Conservation (phyloP, 192 early-diverging fungal species). For the Gaertneriomyces sp. region DNA sequence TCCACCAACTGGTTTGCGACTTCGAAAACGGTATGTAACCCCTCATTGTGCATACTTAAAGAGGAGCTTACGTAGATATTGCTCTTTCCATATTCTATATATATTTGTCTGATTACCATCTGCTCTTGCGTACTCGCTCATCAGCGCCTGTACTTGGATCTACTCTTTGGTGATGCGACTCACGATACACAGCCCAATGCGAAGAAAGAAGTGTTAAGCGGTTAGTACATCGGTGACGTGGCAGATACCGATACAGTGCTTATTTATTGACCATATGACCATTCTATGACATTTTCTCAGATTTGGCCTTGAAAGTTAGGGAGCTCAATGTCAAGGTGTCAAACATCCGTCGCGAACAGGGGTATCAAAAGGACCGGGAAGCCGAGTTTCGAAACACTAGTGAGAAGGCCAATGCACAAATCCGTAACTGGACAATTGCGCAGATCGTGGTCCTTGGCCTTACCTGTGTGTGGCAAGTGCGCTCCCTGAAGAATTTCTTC, state of each 20-base stretch:
- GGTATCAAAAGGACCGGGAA: constrained; percentile 87
- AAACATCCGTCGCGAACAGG: constrained; percentile 84
- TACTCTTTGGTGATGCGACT: constrained; percentile 64
- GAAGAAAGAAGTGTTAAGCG: constrained; percentile 41
- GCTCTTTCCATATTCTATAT: not conserved
- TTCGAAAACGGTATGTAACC: constrained; percentile 1
- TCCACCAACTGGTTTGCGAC: not conserved
- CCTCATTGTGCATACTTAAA: not conserved
- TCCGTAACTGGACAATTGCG: constrained; percentile 82
- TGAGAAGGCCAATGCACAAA: constrained; percentile 77
- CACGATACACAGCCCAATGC: constrained; percentile 46
- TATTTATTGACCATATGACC: not conserved
- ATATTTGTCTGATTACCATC: not conserved
- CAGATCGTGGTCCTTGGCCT: constrained; percentile 74
- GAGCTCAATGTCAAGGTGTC: constrained; percentile 79
- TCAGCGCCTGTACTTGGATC: constrained; percentile 55
- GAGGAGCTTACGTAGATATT: not conserved
- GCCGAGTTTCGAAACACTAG: constrained; percentile 84
- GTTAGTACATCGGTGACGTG: constrained; percentile 18
- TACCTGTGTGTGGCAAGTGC: constrained; percentile 75
- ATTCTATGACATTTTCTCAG: constrained; percentile 34
- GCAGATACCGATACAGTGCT: not conserved
- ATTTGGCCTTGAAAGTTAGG: constrained; percentile 66
- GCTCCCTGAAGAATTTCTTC: constrained; percentile 81
- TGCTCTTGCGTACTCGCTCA: not conserved